Base-by-base conservation (phyloP, 805 yeast species). In the Starmerella vaccinii region DNA sequence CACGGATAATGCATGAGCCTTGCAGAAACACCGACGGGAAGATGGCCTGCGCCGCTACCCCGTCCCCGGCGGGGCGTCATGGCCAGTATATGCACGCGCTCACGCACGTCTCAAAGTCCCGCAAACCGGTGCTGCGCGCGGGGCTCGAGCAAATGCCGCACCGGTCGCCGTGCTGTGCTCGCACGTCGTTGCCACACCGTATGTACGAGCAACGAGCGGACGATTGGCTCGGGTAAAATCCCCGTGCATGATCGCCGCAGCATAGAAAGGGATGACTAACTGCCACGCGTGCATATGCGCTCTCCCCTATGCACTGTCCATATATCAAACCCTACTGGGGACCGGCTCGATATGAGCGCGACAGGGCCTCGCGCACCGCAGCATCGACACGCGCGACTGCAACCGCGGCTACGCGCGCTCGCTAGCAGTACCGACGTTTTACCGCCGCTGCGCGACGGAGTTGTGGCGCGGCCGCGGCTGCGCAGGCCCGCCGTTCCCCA, bases 1-100 rank as follows among this genome's bases (percentile, higher is more conserved):
- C 5, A 24, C 30, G 43, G 43, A 39, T 39, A 39, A 39, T 39
- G 43, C 43, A 39, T 8, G 30, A 30, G 23, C 43, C 43, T 39
- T 39, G 43, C 30, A 23, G 43, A 26, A n/a, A 21, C 13, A 8
- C n/a, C n/a, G n/a, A n/a, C n/a, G n/a, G n/a, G 33, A 13, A 21
- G 38, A 32, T 16, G 35, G 18, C 35, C 8, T 12, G 29, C 12
- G 29, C 29, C 29, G 29, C 29, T 2, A 26, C 12, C 3, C 7
- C 29, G n/a, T n/a, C n/a, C n/a, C n/a, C n/a, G n/a, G n/a, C n/a
- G n/a, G n/a, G n/a, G n/a, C n/a, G n/a, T n/a, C n/a, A n/a, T n/a
- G n/a, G n/a, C n/a, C n/a, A n/a, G n/a, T n/a, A n/a, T n/a, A n/a
- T n/a, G n/a, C n/a, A n/a, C n/a, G n/a, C n/a, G n/a, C n/a, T n/a